Conservation (phyloP, 2,329 filamentous ascomycete species). For the Paraphoma sp. region DNA sequence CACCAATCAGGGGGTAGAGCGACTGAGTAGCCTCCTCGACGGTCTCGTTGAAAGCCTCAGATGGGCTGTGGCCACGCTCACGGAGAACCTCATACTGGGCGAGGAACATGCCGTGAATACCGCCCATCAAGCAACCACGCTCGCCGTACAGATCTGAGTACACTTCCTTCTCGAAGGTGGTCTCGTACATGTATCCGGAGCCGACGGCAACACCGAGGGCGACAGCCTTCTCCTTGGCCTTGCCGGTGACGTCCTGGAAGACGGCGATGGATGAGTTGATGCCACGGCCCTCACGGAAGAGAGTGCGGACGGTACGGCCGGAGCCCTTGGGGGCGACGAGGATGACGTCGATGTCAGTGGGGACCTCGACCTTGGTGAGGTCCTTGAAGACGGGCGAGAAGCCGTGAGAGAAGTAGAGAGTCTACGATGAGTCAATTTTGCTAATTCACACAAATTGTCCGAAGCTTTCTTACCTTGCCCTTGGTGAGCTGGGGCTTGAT, state of each 20-base stretch:
- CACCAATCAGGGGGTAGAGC: slow-evolving; percentile 95
- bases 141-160: slow-evolving; percentile 99
- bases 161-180: slow-evolving; percentile 99
- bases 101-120: slow-evolving; percentile 99
- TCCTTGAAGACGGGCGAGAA: slow-evolving; percentile 99
- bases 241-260: slow-evolving; percentile 97
- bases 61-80: slow-evolving; percentile 96
- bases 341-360: slow-evolving; percentile 96
- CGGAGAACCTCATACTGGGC: slow-evolving; percentile 99
- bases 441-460: slow-evolving; percentile 23
- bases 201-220: slow-evolving; percentile 97
- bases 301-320: slow-evolving; percentile 95
- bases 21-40: slow-evolving; percentile 99
- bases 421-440: slow-evolving; percentile 60
- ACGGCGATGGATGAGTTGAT: slow-evolving; percentile 99
- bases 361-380: slow-evolving; percentile 97
- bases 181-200: slow-evolving; percentile 99
- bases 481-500: slow-evolving; percentile 98
- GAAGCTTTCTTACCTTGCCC: slow-evolving; percentile 76
- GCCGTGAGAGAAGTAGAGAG: slow-evolving; percentile 99
- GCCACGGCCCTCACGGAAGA: slow-evolving; percentile 98
- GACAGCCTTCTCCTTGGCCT: slow-evolving; percentile 97
- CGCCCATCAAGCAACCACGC: slow-evolving; percentile 99
- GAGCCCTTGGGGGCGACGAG: slow-evolving; percentile 99
- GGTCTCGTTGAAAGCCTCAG: slow-evolving; percentile 99